Evolutionary conservation across 495 filamentous ascomycete genomes (phyloP).

Genomic region (Aspergillus panamensis): DNA sequence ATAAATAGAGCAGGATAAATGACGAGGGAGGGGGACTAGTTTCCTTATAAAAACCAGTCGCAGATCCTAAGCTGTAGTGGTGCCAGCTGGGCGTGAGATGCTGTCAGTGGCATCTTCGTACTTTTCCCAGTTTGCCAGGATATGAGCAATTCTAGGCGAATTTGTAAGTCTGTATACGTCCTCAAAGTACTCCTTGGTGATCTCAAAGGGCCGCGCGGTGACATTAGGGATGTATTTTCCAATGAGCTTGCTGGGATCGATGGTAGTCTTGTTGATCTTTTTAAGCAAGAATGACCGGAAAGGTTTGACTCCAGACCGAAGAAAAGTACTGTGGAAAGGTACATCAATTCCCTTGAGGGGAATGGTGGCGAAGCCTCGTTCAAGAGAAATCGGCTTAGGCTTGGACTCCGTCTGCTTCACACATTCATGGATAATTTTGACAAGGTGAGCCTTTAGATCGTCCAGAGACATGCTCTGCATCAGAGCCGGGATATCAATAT

Average conservation of each 20-base stretch:
- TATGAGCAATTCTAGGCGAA: conserved; percentile 82
- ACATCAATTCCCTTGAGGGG: conserved; percentile 96
- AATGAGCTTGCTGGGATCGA: conserved; percentile 91
- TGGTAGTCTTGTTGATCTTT: conserved; percentile 98
- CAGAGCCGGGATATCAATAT: conserved; percentile 91
- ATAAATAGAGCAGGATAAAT: neutral
- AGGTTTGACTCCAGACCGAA: conserved; percentile 95
- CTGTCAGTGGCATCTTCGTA: conserved; percentile 52
- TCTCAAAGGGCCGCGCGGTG: conserved; percentile 88
- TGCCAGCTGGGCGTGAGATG: conserved; percentile 16
- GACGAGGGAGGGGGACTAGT: too few relatives aligned
- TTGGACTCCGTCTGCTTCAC: conserved; percentile 83
- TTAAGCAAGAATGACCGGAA: conserved; percentile 96
- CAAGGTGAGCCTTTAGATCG: conserved; percentile 75
- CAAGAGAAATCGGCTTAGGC: conserved; percentile 78
- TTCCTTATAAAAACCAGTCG: neutral
- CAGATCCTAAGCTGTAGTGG: conserved; percentile 10
- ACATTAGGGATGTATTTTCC: conserved; percentile 99
- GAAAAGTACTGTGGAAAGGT: conserved; percentile 97
- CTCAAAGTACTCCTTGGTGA: conserved; percentile 98
- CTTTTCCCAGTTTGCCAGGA: conserved; percentile 81
- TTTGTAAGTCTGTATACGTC: conserved; percentile 94
- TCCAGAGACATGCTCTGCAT: conserved; percentile 81
- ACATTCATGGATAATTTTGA: conserved; percentile 80
- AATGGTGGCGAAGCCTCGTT: conserved; percentile 95